Base-by-base conservation (phyloP, 805 yeast species). In the Candida broadrunensis region DNA sequence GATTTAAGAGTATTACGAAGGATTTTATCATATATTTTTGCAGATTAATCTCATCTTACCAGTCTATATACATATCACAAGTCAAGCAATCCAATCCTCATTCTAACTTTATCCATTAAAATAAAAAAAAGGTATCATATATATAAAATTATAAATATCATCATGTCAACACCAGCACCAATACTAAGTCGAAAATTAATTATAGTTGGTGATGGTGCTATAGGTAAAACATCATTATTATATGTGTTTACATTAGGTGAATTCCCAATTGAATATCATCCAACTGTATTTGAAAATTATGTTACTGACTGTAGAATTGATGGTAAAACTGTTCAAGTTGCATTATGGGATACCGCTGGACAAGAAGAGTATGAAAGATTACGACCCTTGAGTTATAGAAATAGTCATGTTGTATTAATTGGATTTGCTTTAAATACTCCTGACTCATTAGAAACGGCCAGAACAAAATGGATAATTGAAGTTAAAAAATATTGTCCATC, bases 291-390 rank as follows among this genome's bases (percentile, higher is more conserved):
- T 60, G 97, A 89, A 52, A 89, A 90, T 61, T 88, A 90, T 60
- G 96, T 89, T 13, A 88, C 96, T 1, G 96, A 88, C 54, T 89
- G 97, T 61, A 71, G 96, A 43, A 95, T 90, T 15, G 97, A 89
- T 56, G 97, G 97, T 3, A 89, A 88, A 50, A 85, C 93, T 13
- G 95, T 89, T 3, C 84, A 88, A 47, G 64, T 89, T 41, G 90
- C 95, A 2, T 65, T 89, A 19, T 89, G 97, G 97, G 97, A 89
- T 59, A 89, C 97, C 1, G 97, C 97, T 2, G 97, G 97, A 2
- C 97, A 89, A 64, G 97, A 89, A 66, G 97, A 89, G 63, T 89
- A 89, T 58, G 97, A 89, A 58, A 69, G 97, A 44, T 68, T 90
- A 43, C 77, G 97, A 46, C 97, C 97, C 0, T 68, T 90, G 48